Evolutionary conservation across 768 basidiomycete genomes (phyloP).

Genomic region (Candolleomyces efflorescens): DNA sequence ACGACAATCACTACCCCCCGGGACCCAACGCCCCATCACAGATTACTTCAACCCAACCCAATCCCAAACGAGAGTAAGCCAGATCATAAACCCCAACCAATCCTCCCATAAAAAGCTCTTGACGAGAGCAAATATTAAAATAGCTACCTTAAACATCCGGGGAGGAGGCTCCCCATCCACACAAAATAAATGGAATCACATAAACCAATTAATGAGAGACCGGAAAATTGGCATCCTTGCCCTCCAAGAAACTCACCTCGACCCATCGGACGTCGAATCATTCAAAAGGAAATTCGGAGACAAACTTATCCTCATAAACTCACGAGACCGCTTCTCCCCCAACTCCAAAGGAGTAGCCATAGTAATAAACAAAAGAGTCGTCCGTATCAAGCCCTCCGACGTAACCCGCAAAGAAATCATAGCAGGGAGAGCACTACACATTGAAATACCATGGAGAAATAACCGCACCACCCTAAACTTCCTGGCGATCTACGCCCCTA

Average conservation of each 20-base stretch:
- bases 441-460: constrained; percentile 15
- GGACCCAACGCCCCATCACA: too few relatives aligned
- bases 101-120: background rate
- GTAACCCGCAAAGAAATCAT: constrained; percentile 11
- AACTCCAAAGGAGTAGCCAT: constrained; percentile 27
- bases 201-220: background rate
- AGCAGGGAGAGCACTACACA: constrained; percentile 21
- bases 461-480: constrained; percentile 14
- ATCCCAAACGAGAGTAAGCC: too few relatives aligned
- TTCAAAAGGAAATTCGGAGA: too few relatives aligned
- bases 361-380: constrained; percentile 25
- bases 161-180: background rate
- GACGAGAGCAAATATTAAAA: background rate
- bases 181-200: background rate
- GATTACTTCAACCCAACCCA: too few relatives aligned
- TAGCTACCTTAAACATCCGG: background rate
- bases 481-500: constrained; percentile 32
- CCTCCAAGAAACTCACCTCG: background rate
- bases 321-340: constrained; percentile 10
- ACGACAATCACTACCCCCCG: too few relatives aligned
- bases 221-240: background rate
- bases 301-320: constrained; percentile 10
- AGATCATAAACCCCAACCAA: too few relatives aligned
- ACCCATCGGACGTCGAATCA: too few relatives aligned
- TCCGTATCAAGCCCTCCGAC: background rate